Evolutionary conservation across 768 basidiomycete species (phyloP).

Genomic region (Macrocybe gigantea): DNA sequence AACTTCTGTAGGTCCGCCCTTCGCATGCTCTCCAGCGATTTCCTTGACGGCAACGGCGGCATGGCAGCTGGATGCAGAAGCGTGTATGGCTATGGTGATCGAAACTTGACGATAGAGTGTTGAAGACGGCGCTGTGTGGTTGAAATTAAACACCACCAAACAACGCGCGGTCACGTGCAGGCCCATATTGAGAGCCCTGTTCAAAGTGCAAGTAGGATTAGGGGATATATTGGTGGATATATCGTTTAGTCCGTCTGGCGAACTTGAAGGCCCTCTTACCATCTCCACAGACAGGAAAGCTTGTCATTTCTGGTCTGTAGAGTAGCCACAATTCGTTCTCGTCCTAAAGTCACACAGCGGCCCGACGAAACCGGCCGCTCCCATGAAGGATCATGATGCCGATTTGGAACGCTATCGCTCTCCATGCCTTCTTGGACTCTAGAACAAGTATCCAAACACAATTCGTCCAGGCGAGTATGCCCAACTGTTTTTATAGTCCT

Average conservation of each 20-base stretch:
- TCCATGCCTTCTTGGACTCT: constrained; percentile 42
- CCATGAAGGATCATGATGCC: no score
- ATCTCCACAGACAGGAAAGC: no score
- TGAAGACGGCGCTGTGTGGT: background rate
- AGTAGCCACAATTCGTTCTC: no score
- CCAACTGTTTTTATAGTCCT: background rate
- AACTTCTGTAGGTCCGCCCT: constrained; percentile 48
- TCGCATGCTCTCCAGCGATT: constrained; percentile 40
- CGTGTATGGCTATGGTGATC: constrained; percentile 1
- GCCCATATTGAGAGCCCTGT: background rate
- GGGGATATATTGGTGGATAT: background rate
- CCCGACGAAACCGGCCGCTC: no score
- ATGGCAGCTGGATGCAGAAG: constrained; percentile 14
- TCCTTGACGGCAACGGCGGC: constrained; percentile 35
- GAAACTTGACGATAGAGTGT: constrained; percentile 2
- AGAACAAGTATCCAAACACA: constrained; percentile 57
- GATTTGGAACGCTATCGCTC: no score
- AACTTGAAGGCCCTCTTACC: no score
- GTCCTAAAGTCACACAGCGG: no score
- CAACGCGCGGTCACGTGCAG: constrained; percentile 19
- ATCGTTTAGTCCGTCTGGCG: no score
- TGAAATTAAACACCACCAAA: constrained; percentile 12
- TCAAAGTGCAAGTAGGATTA: no score
- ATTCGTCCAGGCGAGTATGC: constrained; percentile 37
- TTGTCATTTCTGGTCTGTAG: no score